Evolutionary conservation across 148 eudicot genomes (phyloP), one percentile per base, ranked within the genome.

Genomic region (Dianthus caryophyllus): DNA sequence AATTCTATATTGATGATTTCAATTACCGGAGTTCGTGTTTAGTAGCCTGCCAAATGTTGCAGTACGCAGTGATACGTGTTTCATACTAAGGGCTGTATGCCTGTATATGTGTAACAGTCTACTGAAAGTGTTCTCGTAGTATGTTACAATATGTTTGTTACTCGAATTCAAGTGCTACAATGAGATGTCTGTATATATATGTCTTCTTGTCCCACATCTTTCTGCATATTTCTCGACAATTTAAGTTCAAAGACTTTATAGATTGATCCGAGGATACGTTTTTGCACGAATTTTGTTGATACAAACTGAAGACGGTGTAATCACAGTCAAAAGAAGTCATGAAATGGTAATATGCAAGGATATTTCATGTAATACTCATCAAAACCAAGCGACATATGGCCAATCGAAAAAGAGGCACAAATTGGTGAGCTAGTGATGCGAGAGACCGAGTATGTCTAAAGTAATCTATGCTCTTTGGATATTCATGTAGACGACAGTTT

Each of bases 301-400:
- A n/a, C n/a, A n/a, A n/a, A n/a, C n/a, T n/a, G n/a, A n/a, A n/a
- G n/a, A n/a, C n/a, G n/a, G n/a, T n/a, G n/a, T n/a, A n/a, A n/a
- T n/a, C n/a, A n/a, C n/a, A n/a, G n/a, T n/a, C n/a, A 33, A 33
- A 33, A 33, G 39, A 33, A 33, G 8, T 33, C 8, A 33, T 33
- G 39, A 33, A 33, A 33, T 33, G 39, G n/a, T n/a, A n/a, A n/a
- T n/a, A 33, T 8, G 8, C 8, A n/a, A n/a, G n/a, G n/a, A n/a
- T n/a, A n/a, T n/a, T n/a, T n/a, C n/a, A n/a, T n/a, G n/a, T n/a
- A n/a, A n/a, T n/a, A n/a, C n/a, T n/a, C n/a, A 91, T 79, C 97
- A 91, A 88, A 27, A 96, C 88, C 72, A 79, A 84, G 58, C 88
- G 86, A 44, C n/a, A n/a, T n/a, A n/a, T n/a, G n/a, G n/a, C n/a